These are phyloP conservation scores for Trematosphaeria pertusa DNA, from an alignment of 2,329 filamentous ascomycete species.

Conservation along the genomic window DNA sequence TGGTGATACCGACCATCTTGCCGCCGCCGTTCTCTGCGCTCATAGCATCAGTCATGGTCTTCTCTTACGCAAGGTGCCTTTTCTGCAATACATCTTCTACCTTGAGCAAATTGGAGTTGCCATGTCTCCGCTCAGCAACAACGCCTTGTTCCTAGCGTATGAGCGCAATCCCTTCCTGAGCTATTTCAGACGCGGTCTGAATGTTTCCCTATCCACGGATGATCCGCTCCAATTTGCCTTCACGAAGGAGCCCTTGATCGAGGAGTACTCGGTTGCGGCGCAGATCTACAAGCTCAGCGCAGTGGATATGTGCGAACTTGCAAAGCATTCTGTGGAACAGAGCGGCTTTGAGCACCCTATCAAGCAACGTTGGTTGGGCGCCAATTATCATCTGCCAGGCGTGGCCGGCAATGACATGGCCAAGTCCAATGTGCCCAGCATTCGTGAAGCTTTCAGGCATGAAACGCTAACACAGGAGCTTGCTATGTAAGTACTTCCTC, in stretches of 20 bases:
- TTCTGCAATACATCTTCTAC: conserved; percentile 97
- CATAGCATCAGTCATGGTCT: conserved; percentile 98
- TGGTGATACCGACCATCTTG: conserved; percentile 94
- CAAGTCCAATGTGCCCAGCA: conserved; percentile 95
- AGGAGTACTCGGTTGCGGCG: conserved; percentile 96
- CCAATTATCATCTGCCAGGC: conserved; percentile 77
- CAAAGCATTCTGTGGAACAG: conserved; percentile 93
- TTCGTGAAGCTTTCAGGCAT: conserved; percentile 87
- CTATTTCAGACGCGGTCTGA: conserved; percentile 93
- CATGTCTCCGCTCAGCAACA: conserved; percentile 99
- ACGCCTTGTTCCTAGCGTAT: conserved; percentile 93
- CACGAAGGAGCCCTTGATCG: conserved; percentile 96
- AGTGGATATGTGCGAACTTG: conserved; percentile 98
- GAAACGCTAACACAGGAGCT: conserved; percentile 85
- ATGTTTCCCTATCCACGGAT: conserved; percentile 95
- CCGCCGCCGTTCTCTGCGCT: conserved; percentile 87
- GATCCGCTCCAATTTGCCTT: conserved; percentile 98
- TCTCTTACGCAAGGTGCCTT: conserved; percentile 87
- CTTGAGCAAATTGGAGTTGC: conserved; percentile 97
- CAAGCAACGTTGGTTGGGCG: conserved; percentile 91
- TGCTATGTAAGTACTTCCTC: conserved; percentile 72
- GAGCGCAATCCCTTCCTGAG: conserved; percentile 95
- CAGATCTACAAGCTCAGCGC: conserved; percentile 98
- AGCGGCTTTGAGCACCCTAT: conserved; percentile 89
- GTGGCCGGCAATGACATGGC: conserved; percentile 88